Evolutionary conservation across 2,329 filamentous ascomycete species (phyloP).

Genomic region (Aaosphaeria arxii): DNA sequence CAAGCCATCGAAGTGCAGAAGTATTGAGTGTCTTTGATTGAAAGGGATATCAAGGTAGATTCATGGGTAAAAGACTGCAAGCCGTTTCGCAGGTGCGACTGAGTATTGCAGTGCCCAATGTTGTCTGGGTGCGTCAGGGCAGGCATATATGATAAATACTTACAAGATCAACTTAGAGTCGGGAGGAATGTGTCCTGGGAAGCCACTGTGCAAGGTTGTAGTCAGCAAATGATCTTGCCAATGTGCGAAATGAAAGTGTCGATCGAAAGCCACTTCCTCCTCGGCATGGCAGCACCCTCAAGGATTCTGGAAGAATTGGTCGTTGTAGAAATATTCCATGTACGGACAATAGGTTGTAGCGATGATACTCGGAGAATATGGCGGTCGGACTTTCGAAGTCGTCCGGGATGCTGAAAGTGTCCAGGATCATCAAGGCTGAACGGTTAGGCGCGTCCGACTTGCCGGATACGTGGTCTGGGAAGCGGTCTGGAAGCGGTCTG

Average conservation of each 20-base stretch:
- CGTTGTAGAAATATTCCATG: background rate
- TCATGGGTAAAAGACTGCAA: too few species aligned
- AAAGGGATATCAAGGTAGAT: too few species aligned
- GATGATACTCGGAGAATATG: background rate
- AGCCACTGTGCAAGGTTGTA: conserved; percentile 56
- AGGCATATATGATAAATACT: conserved; percentile 39
- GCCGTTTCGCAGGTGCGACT: too few species aligned
- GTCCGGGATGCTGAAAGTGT: background rate
- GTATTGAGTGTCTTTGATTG: too few species aligned
- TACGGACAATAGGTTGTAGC: background rate
- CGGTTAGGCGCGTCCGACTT: too few species aligned
- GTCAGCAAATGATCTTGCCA: conserved; percentile 1
- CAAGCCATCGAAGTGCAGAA: too few species aligned
- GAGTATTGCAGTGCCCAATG: too few species aligned
- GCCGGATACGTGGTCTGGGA: too few species aligned
- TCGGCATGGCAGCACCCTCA: background rate
- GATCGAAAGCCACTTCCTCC: background rate
- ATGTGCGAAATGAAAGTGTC: background rate
- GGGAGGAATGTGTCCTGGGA: conserved; percentile 72
- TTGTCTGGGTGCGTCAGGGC: too few species aligned
- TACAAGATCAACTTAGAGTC: conserved; percentile 81
- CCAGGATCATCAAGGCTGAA: background rate
- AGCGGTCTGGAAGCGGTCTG: too few species aligned
- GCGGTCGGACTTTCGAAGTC: background rate
- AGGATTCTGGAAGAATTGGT: background rate